Conservation (phyloP, 805 yeast genomes). For the Novakomyces olei region DNA sequence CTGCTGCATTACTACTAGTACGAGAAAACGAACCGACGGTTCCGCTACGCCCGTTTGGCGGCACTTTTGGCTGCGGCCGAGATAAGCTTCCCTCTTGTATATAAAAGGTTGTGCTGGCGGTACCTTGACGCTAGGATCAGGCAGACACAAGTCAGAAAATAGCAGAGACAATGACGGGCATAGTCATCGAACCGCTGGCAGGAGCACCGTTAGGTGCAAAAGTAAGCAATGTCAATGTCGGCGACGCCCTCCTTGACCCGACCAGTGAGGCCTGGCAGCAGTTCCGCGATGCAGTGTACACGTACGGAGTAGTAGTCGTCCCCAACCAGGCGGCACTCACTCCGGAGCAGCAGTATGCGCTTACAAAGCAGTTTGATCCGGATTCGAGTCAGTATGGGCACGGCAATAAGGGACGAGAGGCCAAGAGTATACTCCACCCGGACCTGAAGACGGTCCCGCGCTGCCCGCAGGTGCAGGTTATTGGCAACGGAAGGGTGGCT, state of each 20-base stretch:
- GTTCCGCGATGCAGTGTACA: slow-evolving; percentile 42
- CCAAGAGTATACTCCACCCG: slow-evolving; percentile 45
- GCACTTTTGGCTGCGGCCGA: too few species aligned
- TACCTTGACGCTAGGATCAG: too few species aligned
- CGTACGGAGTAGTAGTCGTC: slow-evolving; percentile 48
- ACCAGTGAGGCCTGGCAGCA: slow-evolving; percentile 40
- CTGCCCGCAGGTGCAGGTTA: slow-evolving; percentile 77
- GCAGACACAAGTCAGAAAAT: too few species aligned
- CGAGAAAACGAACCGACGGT: too few species aligned
- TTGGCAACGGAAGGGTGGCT: slow-evolving; percentile 50
- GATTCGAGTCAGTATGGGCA: slow-evolving; percentile 61
- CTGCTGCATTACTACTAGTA: too few species aligned
- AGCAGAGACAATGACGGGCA: too few species aligned
- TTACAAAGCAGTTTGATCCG: slow-evolving; percentile 65
- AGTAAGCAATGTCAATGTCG: slow-evolving; percentile 20
- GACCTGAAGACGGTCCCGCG: slow-evolving; percentile 62
- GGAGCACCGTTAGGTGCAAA: neutral
- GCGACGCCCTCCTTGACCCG: slow-evolving; percentile 48
- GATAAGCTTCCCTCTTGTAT: too few species aligned
- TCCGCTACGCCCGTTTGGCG: too few species aligned
- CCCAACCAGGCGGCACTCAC: slow-evolving; percentile 46
- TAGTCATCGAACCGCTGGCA: neutral
- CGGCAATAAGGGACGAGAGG: slow-evolving; percentile 51
- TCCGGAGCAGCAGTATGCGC: slow-evolving; percentile 52
- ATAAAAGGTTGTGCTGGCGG: too few species aligned